A percentile compares a stretch with the other conserved stretches of the same genome.
Evolutionary conservation across 2,329 filamentous ascomycete species (phyloP).

Genomic region (Harringtonia lauricola): DNA sequence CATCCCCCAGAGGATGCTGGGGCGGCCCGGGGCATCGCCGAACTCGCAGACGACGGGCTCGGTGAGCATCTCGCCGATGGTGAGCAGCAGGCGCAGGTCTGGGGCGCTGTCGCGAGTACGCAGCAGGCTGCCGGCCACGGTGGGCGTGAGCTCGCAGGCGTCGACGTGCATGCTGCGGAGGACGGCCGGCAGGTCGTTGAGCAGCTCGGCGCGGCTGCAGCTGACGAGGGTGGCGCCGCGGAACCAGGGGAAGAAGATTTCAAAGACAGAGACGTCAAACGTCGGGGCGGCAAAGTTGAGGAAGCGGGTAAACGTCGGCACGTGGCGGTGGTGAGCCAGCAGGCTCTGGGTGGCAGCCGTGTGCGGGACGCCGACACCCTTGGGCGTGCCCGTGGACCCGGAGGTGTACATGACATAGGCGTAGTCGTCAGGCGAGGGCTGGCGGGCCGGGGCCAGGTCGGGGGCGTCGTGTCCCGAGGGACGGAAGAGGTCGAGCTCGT

Average conservation of each 20-base stretch:
- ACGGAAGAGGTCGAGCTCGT: slow-evolving; percentile 9
- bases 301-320: slow-evolving; percentile 68
- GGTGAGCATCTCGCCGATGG: slow-evolving; percentile 90
- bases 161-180: slow-evolving; percentile 60
- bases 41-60: slow-evolving; percentile 68
- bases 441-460: not conserved
- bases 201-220: slow-evolving; percentile 56
- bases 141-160: slow-evolving; percentile 81
- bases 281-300: slow-evolving; percentile 87
- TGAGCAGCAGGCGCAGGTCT: slow-evolving; percentile 58
- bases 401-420: slow-evolving; percentile 94
- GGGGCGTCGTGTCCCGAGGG: too few species aligned
- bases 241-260: slow-evolving; percentile 81
- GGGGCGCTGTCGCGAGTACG: slow-evolving; percentile 57
- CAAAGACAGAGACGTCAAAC: slow-evolving; percentile 90
- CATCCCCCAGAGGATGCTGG: slow-evolving; percentile 77
- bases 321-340: slow-evolving; percentile 66
- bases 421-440: slow-evolving; percentile 28
- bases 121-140: slow-evolving; percentile 69
- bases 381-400: slow-evolving; percentile 79
- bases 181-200: slow-evolving; percentile 61
- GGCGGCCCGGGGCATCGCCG: slow-evolving; percentile 40
- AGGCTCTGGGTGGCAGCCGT: slow-evolving; percentile 70
- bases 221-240: slow-evolving; percentile 63
- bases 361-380: slow-evolving; percentile 78